Evolutionary conservation across 1,139 yeast genomes (phyloP), one percentile per base, ranked within the genome.

Genomic region (Taphrina sp.): DNA sequence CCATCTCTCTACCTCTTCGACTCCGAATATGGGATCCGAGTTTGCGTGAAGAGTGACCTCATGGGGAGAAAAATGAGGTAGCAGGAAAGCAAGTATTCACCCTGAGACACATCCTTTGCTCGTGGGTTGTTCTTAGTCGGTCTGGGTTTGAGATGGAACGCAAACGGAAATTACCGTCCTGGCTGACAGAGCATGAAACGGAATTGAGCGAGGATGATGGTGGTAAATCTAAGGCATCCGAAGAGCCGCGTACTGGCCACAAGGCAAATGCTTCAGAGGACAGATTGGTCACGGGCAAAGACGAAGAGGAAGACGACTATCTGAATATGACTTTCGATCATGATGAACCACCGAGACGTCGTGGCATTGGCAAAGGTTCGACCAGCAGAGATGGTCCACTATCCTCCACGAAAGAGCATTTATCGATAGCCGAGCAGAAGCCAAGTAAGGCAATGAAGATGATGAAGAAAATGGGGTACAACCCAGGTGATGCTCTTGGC

Each of bases 381-480:
- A 12, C 31, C 7, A 7, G 10, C 10, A 7, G 31, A 12, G 7
- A 7, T 7, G n/a, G n/a, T n/a, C n/a, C n/a, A n/a, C n/a, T n/a
- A n/a, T 7, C 31, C 31, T 7, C 31, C 12, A 26, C 61, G 12
- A 52, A 38, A 26, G 33, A 33, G 20, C 28, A 23, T 4, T 28
- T 52, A 8, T 56, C 44, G 29, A 47, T 56, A 5, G 55, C 54
- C 23, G 58, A 57, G 22, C 51, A 58, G 38, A 24, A 56, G 46
- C 10, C 61, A 52, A 56, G 41, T 35, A 71, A 74, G 45, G 84
- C 82, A 0, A 68, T 77, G 24, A 62, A 70, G 5, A 78, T 80
- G 59, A 78, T 80, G 83, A 69, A 72, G 60, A 74, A 72, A 62
- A 79, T 80, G 83, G 84, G 84, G 2, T 80, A 73, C 63, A 71